Conservation (phyloP, 768 basidiomycete genomes). For the Pleurotus citrinopileatus region DNA sequence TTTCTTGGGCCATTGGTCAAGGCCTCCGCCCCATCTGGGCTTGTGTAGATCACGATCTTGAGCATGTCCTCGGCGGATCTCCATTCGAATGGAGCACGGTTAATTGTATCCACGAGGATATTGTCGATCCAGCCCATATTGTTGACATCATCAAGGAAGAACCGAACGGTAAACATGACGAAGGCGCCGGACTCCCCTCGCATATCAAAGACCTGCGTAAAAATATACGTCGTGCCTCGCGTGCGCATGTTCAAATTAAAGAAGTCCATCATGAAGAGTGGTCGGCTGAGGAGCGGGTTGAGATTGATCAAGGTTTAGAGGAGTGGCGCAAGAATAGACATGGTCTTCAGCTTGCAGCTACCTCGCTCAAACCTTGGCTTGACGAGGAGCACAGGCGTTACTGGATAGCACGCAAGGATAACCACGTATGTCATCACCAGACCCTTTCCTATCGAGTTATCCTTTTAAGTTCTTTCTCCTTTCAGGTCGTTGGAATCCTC, state of each 20-base stretch:
- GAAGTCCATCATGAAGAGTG: conserved; percentile 39
- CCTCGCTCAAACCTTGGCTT: conserved; percentile 49
- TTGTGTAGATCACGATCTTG: conserved; percentile 52
- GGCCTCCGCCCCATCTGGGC: conserved; percentile 56
- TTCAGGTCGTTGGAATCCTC: conserved; percentile 43
- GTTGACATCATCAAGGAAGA: conserved; percentile 35
- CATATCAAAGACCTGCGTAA: conserved; percentile 56
- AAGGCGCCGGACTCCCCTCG: conserved; percentile 27
- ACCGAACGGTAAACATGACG: conserved; percentile 27
- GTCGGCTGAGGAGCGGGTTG: conserved; percentile 39
- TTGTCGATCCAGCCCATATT: conserved; percentile 47
- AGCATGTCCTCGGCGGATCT: conserved; percentile 41
- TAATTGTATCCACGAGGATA: conserved; percentile 62
- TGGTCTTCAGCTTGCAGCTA: conserved; percentile 58
- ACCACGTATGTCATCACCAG: conserved; percentile 17
- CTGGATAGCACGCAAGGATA: conserved; percentile 47
- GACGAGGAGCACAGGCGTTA: conserved; percentile 55
- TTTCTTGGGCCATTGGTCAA: conserved; percentile 39
- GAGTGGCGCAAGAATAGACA: conserved; percentile 53
- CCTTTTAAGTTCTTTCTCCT: too few relatives aligned
- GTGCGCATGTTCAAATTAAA: conserved; percentile 46
- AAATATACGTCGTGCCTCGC: conserved; percentile 58
- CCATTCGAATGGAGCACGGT: conserved; percentile 58
- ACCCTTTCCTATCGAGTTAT: background rate
- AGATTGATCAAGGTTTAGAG: conserved; percentile 49